These are phyloP conservation scores for Cercophora scortea DNA, from an alignment of 495 filamentous ascomycete species.

Conservation along the genomic window DNA sequence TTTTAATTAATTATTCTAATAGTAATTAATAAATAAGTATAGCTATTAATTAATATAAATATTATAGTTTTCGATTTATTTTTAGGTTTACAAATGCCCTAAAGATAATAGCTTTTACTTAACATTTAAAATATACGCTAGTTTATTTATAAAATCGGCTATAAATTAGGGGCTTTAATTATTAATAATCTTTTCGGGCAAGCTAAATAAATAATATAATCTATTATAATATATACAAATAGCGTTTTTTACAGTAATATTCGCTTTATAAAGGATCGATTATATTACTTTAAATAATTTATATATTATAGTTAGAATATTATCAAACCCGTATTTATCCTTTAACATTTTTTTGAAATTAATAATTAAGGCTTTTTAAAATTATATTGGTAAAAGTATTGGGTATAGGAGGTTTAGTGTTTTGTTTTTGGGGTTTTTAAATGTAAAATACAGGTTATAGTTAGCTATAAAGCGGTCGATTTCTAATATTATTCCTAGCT, in stretches of 20 bases:
- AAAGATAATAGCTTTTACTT: background rate
- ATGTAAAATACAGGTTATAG: background rate
- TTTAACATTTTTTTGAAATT: background rate
- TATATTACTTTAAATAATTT: background rate
- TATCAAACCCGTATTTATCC: background rate
- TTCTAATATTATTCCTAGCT: background rate
- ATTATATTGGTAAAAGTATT: background rate
- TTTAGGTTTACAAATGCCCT: no score
- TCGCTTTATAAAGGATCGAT: background rate
- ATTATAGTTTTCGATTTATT: no score
- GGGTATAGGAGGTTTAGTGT: background rate
- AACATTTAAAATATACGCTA: no score
- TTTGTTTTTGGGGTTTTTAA: background rate
- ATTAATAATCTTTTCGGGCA: no score
- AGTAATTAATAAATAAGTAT: background rate
- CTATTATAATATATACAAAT: no score
- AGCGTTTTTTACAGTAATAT: no score
- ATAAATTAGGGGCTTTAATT: no score
- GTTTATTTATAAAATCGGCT: no score
- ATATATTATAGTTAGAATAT: background rate
- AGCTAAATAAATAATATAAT: no score
- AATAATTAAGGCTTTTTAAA: background rate
- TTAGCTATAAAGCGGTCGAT: background rate
- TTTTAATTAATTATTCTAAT: background rate
- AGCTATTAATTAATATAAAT: background rate